Evolutionary conservation across 768 basidiomycete species (phyloP), one percentile per base, ranked within the genome.

Genomic region (Dictyophora rubrovolvata): DNA sequence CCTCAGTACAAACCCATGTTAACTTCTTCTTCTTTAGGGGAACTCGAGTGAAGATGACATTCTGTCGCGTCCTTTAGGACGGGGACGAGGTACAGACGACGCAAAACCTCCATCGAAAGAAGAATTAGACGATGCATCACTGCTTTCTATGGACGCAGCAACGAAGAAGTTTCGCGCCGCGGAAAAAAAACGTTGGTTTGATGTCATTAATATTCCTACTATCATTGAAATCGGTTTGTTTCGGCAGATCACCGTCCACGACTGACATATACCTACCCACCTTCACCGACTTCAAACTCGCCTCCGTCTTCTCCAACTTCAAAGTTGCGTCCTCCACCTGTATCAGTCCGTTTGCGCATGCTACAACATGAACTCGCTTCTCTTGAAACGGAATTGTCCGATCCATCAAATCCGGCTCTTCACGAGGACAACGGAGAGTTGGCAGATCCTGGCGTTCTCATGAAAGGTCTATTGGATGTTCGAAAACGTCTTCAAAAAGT

Each of bases 331-430:
- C 69, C 77, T 5, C 62, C 76, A 21, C 75, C 83, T 0, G 76
- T 86, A 7, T 79, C 84, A 0, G 76, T 80, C 47, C 78, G 86
- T 34, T 70, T 93, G 20, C 79, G 79, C 9, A 70, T 74, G 1
- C 75, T 99, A 8, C 87, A 92, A 61, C 77, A 79, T 1, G 95
- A 99, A 66, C 75, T 97, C 0, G 70, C 79, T 0, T 78, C 89
- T 28, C 77, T 99, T 3, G 95, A 99, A 69, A 69, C 74, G 1
- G 90, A 94, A 66, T 75, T 94, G n/a, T 77, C 84, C 0, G 87
- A 91, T 63, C 89, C 88, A 10, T 79, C 88, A 2, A 90, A 86
- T 67, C 85, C 86, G 16, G 72, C 82, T 12, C 66, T 87, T 22
- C 76, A 76, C 52, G 79, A 78, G 57, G 85, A 85, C 59, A 79